Evolutionary conservation across 192 early-diverging fungal species (phyloP), one percentile per base, ranked within the genome.

Genomic region (Jimgerdemannia lactiflua): DNA sequence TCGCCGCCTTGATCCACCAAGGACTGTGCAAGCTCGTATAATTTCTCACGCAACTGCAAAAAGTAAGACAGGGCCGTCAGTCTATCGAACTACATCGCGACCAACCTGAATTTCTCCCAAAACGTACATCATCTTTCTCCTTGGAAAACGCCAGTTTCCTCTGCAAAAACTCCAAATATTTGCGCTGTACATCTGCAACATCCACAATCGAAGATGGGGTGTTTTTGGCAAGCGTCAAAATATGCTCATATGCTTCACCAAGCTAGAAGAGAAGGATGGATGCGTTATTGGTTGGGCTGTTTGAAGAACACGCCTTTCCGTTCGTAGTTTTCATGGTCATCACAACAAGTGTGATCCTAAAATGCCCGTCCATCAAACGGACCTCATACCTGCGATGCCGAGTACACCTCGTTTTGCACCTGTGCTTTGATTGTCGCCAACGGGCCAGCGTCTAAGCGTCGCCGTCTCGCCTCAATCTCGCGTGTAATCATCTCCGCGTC

Each of bases 331-430:
- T 29, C 29, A 29, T 29, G 29, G 29, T 29, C 29, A 29, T 29
- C 29, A 29, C 29, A 29, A 29, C 1, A 29, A 29, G 29, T 29
- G 29, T 1, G 29, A 29, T 29, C 29, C 29, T 29, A 29, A 29
- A 29, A 29, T 29, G 29, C 29, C 19, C 19, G 19, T 14, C 64
- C 64, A 65, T 65, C 14, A 19, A 64, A 65, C 64, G 64, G 64
- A 0, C 64, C 64, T 3, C 20, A 29, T 80, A 90, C 74, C 63
- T 88, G 80, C 0, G 93, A 94, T 49, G 83, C 77, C 7, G 66
- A 79, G 71, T 86, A 90, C 11, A 95, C 84, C 67, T 98, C 95
- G 0, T 75, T 78, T 69, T 89, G 86, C 1, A 96, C 93, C 43
- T 89, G 84, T 1, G 78, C 74, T 20, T 86, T 81, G 39, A 96